A percentile compares a stretch with the other conserved stretches of the same genome.
Evolutionary conservation across 2,329 filamentous ascomycete species (phyloP).

Genomic region (Emericellopsis atlantica): DNA sequence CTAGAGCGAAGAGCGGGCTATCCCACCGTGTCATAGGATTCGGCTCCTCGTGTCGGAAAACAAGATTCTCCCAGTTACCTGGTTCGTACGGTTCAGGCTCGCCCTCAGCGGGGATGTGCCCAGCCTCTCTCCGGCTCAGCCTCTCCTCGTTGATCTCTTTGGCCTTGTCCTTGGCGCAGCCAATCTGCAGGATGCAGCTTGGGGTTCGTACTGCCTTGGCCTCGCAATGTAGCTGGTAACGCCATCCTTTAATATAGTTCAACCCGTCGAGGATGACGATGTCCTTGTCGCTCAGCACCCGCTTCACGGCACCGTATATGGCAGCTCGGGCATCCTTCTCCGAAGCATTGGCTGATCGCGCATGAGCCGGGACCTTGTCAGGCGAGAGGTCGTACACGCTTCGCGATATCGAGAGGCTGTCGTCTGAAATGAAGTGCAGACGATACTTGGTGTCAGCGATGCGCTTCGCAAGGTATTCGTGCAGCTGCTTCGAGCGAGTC

Average conservation of each 20-base stretch:
- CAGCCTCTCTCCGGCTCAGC: conserved; percentile 14
- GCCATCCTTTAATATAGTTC: conserved; percentile 85
- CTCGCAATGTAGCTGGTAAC: conserved; percentile 78
- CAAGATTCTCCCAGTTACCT: conserved; percentile 62
- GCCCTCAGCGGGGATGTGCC: conserved; percentile 3
- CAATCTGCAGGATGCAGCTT: conserved; percentile 60
- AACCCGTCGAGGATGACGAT: conserved; percentile 69
- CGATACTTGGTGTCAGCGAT: conserved; percentile 43
- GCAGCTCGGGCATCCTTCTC: conserved; percentile 75
- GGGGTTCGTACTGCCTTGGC: conserved; percentile 68
- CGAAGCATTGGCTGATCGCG: conserved; percentile 57
- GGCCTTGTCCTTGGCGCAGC: conserved; percentile 39
- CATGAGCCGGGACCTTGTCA: conserved; percentile 37
- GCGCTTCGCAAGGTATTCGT: conserved; percentile 48
- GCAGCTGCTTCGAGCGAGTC: conserved; percentile 52
- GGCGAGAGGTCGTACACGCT: conserved; percentile 56
- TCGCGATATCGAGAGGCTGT: conserved; percentile 56
- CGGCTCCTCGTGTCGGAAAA: conserved; percentile 76
- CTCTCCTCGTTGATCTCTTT: conserved; percentile 47
- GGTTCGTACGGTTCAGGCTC: conserved; percentile 33
- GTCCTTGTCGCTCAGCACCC: conserved; percentile 57
- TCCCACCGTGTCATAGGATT: conserved; percentile 81
- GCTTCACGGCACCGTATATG: conserved; percentile 67
- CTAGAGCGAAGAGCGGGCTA: conserved; percentile 66
- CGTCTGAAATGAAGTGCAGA: conserved; percentile 63